phyloP scores from a whole-genome alignment of 2,329 filamentous ascomycete genomes.

The Trichoderma sp. region DNA sequence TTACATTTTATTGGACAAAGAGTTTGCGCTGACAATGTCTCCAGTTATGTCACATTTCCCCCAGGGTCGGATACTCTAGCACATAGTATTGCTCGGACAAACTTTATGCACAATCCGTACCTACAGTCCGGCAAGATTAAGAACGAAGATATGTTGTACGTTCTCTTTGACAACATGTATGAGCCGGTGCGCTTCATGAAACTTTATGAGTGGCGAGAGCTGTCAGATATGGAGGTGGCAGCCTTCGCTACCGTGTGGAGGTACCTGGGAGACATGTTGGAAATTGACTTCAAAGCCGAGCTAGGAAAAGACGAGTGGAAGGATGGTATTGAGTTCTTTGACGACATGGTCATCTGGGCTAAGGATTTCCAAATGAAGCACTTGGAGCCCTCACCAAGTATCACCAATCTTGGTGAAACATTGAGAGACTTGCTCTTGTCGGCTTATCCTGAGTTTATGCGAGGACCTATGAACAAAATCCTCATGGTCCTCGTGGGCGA shows the following conservation, averaged over 20 bases:
- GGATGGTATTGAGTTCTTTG: conserved; percentile 54
- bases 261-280: conserved; percentile 68
- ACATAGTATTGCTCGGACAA: conserved; percentile 43
- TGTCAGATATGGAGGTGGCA: conserved; percentile 68
- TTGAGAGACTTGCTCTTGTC: conserved; percentile 63
- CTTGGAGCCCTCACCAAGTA: conserved; percentile 58
- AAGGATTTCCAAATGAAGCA: conserved; percentile 58
- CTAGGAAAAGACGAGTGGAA: conserved; percentile 45
- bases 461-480: conserved; percentile 51
- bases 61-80: conserved; percentile 38
- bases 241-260: conserved; percentile 72
- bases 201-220: conserved; percentile 68
- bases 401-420: conserved; percentile 56
- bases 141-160: conserved; percentile 44
- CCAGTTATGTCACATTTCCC: conserved; percentile 37
- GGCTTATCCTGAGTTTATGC: conserved; percentile 49
- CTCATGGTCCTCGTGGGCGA: conserved; percentile 65
- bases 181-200: conserved; percentile 66
- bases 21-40: neutral
- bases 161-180: conserved; percentile 59
- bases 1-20: neutral
- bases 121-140: conserved; percentile 40
- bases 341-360: conserved; percentile 52
- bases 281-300: conserved; percentile 53
- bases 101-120: conserved; percentile 43